A percentile compares a stretch with the other conserved stretches of the same genome.
Evolutionary conservation across 192 early-diverging fungal genomes (phyloP).

Genomic region (Backusella sp.): DNA sequence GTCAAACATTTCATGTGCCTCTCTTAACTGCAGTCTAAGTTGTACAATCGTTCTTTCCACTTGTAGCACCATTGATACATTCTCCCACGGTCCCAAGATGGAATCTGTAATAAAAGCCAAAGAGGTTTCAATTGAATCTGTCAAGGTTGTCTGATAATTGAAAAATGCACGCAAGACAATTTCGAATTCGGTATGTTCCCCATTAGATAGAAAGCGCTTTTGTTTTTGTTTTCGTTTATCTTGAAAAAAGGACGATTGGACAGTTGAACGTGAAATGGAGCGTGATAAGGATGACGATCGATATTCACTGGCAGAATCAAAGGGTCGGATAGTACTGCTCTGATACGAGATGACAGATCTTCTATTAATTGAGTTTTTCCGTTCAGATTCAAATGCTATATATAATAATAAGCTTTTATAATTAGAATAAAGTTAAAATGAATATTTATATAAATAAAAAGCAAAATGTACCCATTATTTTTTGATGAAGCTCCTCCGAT

Average conservation of each 20-base stretch:
- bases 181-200: constrained; percentile 38
- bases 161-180: constrained; percentile 47
- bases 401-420: constrained; percentile 9
- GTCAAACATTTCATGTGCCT: constrained; percentile 50
- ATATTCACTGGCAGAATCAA: constrained; percentile 29
- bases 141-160: constrained; percentile 46
- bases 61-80: not conserved
- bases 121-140: constrained; percentile 44
- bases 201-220: not conserved
- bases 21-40: constrained; percentile 42
- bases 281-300: constrained; percentile 8
- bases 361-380: constrained; percentile 2
- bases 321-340: constrained; percentile 23
- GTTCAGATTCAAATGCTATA: constrained; percentile 19
- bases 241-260: not conserved
- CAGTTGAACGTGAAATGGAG: not conserved
- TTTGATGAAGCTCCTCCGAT: constrained; percentile 39
- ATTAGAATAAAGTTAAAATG: not conserved
- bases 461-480: not conserved
- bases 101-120: constrained; percentile 46
- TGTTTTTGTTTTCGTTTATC: not conserved
- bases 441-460: not conserved
- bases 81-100: constrained; percentile 34
- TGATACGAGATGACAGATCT: constrained; percentile 9
- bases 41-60: constrained; percentile 33